Evolutionary conservation across 352 stramenopile genomes (phyloP).

Genomic region (Phytophthora cactorum): DNA sequence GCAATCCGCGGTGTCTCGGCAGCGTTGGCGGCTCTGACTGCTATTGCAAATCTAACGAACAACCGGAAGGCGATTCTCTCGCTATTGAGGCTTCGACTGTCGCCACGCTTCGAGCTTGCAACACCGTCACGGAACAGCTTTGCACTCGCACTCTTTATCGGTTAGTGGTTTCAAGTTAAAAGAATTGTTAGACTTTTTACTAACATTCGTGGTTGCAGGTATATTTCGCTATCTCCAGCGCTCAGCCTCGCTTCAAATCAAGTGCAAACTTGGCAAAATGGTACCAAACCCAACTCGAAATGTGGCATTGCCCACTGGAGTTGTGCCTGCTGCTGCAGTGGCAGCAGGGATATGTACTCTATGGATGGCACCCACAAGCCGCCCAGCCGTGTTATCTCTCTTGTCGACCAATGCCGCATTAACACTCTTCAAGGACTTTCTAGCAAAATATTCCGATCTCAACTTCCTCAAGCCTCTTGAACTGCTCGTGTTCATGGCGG

Average conservation of each 20-base stretch:
- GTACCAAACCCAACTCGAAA: background rate
- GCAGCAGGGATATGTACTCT: conserved; percentile 10
- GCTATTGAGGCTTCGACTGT: conserved; percentile 14
- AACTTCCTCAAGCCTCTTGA: conserved; percentile 12
- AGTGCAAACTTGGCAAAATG: background rate
- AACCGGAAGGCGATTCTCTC: conserved; percentile 39
- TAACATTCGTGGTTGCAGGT: conserved; percentile 17
- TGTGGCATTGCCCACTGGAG: background rate
- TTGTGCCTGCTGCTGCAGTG: conserved; percentile 5
- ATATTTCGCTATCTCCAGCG: conserved; percentile 49
- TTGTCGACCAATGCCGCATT: conserved; percentile 14
- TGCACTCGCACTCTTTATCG: conserved; percentile 59
- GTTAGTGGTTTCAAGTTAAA: conserved; percentile 20
- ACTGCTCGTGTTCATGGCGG: conserved; percentile 18
- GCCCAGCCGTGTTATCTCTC: conserved; percentile 12
- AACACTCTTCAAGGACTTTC: conserved; percentile 9
- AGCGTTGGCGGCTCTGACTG: conserved; percentile 28
- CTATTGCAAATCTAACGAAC: conserved; percentile 32
- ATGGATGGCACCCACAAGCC: conserved; percentile 6
- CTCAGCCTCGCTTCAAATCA: conserved; percentile 18
- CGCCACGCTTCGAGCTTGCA: conserved; percentile 23
- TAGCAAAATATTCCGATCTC: conserved; percentile 7
- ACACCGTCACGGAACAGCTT: conserved; percentile 44
- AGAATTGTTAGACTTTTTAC: background rate
- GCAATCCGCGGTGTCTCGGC: conserved; percentile 36